These are phyloP conservation scores for Botrytis tulipae DNA, from an alignment of 2,329 filamentous ascomycete genomes.

Conservation along the genomic window DNA sequence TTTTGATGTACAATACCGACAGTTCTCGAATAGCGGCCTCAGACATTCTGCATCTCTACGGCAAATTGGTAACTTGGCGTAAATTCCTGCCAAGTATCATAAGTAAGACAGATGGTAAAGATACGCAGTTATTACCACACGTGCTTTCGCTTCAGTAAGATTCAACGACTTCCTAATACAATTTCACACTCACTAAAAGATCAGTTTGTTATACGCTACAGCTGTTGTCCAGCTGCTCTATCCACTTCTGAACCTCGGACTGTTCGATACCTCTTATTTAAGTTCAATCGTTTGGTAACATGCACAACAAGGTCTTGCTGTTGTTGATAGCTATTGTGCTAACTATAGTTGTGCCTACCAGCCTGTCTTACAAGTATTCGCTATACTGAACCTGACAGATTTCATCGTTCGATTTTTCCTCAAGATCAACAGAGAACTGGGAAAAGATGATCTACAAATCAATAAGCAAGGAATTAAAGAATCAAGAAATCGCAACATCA, in stretches of 20 bases:
- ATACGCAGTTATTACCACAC: not conserved
- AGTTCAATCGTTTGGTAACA: not conserved
- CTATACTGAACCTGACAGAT: not conserved
- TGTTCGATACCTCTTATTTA: not conserved
- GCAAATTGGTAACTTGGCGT: not conserved
- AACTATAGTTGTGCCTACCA: not conserved
- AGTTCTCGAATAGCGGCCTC: not conserved
- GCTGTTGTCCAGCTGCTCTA: not conserved
- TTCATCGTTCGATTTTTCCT: not conserved
- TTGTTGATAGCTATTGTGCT: not conserved
- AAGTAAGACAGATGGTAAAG: not conserved
- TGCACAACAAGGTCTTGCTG: not conserved
- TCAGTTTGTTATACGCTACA: not conserved
- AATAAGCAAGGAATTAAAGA: too few relatives aligned
- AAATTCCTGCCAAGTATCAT: not conserved
- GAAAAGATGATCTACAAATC: not conserved
- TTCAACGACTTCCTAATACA: not conserved
- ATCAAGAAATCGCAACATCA: too few relatives aligned
- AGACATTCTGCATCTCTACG: not conserved
- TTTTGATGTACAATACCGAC: not conserved
- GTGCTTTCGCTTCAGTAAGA: not conserved
- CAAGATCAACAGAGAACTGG: not conserved
- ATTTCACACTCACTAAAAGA: not conserved
- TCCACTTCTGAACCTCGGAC: not conserved
- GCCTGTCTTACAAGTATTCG: not conserved